Evolutionary conservation across 2,329 filamentous ascomycete genomes (phyloP).

Genomic region (Cladophialophora exuberans): DNA sequence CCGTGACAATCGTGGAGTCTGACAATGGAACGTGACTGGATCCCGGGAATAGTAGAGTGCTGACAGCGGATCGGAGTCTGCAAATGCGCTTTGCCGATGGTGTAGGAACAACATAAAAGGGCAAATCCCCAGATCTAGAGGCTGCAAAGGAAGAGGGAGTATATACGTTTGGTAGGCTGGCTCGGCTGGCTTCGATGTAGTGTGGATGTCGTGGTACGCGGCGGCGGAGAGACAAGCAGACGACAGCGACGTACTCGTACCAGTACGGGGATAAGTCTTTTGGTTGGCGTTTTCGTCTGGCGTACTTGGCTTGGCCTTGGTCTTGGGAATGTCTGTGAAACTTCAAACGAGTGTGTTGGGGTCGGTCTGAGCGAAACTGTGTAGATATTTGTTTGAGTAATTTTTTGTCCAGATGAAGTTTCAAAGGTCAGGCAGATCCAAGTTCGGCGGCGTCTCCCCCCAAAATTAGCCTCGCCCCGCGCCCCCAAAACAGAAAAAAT

Average conservation of each 20-base stretch:
- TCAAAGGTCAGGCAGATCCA: too few relatives aligned
- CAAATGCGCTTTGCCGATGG: slow-evolving; percentile 15
- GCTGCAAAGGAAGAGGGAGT: not conserved
- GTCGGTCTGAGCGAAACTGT: not conserved
- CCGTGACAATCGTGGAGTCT: not conserved
- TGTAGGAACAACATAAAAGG: slow-evolving; percentile 15
- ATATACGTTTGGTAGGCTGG: too few relatives aligned
- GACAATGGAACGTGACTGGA: slow-evolving; percentile 9
- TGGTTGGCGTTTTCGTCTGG: too few relatives aligned
- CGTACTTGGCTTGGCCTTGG: not conserved
- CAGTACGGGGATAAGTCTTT: too few relatives aligned
- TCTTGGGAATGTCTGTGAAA: not conserved
- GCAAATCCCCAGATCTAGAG: not conserved
- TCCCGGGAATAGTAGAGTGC: slow-evolving; percentile 19
- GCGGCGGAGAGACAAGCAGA: too few relatives aligned
- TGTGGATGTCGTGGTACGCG: too few relatives aligned
- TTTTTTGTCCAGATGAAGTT: not conserved
- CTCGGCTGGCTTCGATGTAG: too few relatives aligned
- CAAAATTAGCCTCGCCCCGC: slow-evolving; percentile 12
- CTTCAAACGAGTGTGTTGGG: slow-evolving; percentile 2
- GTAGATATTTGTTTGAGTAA: not conserved
- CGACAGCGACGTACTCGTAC: too few relatives aligned
- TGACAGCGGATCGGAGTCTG: slow-evolving; percentile 23
- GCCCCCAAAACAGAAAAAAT: not conserved
- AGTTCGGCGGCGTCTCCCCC: not conserved